Base-by-base conservation (phyloP, 2,329 filamentous ascomycete genomes). In the Cryphonectria carpinicola region DNA sequence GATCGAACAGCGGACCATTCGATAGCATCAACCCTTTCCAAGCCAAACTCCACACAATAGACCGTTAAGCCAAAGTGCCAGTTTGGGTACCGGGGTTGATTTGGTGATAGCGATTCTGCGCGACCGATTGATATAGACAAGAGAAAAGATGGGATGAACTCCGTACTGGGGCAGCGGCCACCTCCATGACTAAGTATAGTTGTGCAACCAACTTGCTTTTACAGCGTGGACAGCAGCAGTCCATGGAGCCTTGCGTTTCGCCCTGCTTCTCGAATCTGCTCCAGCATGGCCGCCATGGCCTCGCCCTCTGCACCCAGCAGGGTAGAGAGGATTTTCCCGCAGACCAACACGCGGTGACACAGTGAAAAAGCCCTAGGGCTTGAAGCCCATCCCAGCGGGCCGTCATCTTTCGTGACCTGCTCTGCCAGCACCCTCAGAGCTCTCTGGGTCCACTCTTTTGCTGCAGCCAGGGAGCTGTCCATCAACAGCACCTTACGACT, bases 371-470 rank as follows among this genome's bases (percentile, higher is more conserved):
- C 87, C 41, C 90, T 87, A 0, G 89, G 85, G 69, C 90, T 89
- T 1, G 90, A 90, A 1, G 88, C 87, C 90, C 92, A 94, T 8
- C 93, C 93, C 46, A 97, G 81, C 11, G 91, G 85, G 0, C 91
- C 91, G 76, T 94, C 92, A 1, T 78, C 77, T 28, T 84, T 79
- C 0, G 73, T 73, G 3, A 76, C 74, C 10, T 80, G 65, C 1
- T 65, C 71, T 5, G 76, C 72, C 35, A 81, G 76, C 14, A 66
- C 66, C 8, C 74, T 78, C 17, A 92, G 77, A 0, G 80, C 75
- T 1, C 81, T 79, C 0, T 76, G 73, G 0, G 86, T 81, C 89
- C 90, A 93, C 0, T 52, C 65, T 0, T 76, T 76, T 41, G 86
- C 73, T 8, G 76, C 71, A 19, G 66, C 37, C 19, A 80, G 76